Evolutionary conservation across 768 basidiomycete genomes (phyloP).

Genomic region (Mycena kentingensis): DNA sequence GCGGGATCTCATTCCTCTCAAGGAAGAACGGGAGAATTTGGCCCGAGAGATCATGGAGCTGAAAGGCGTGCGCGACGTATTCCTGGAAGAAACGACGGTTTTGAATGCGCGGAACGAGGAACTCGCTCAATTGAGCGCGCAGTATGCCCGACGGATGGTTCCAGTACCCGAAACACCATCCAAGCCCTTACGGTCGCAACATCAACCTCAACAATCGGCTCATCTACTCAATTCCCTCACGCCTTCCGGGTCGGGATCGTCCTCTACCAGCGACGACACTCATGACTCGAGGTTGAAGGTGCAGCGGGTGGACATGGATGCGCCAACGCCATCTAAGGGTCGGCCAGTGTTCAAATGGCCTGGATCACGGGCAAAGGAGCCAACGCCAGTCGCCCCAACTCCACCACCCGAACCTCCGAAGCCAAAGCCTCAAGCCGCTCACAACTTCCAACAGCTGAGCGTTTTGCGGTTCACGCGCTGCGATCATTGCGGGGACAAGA

Average conservation of each 20-base stretch:
- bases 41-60: constrained; percentile 84
- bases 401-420: constrained; percentile 37
- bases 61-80: constrained; percentile 79
- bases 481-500: constrained; percentile 95
- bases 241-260: constrained; percentile 48
- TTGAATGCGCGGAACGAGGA: constrained; percentile 92
- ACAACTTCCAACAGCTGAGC: constrained; percentile 88
- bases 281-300: constrained; percentile 41
- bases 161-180: constrained; percentile 38
- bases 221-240: constrained; percentile 41
- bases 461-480: constrained; percentile 88
- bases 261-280: constrained; percentile 52
- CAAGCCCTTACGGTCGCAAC: constrained; percentile 30
- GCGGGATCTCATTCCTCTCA: constrained; percentile 82
- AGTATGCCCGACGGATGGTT: constrained; percentile 81
- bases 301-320: constrained; percentile 48
- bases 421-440: constrained; percentile 54
- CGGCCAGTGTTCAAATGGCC: constrained; percentile 70
- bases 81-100: constrained; percentile 88
- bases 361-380: constrained; percentile 56
- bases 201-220: constrained; percentile 31
- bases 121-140: constrained; percentile 82
- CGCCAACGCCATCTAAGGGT: constrained; percentile 51
- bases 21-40: constrained; percentile 76
- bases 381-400: constrained; percentile 28